These are phyloP conservation scores for Croton setiger DNA, from an alignment of 441 rosid genomes.

Conservation along the genomic window DNA sequence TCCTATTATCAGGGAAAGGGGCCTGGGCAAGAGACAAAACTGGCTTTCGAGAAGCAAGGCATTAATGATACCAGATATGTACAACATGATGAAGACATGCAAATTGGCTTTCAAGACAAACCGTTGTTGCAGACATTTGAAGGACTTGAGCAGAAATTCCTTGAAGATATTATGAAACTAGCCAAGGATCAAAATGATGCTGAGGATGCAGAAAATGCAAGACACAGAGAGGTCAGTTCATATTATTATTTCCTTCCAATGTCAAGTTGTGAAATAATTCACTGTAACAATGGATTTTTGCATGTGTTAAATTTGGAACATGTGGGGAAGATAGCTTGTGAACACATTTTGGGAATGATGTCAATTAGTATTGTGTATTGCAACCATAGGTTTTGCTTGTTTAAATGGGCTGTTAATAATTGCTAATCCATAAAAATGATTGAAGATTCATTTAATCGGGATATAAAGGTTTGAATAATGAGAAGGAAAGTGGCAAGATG, in stretches of 20 bases:
- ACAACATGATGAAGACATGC: slow-evolving; percentile 36
- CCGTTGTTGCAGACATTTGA: slow-evolving; percentile 21
- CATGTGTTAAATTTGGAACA: background rate
- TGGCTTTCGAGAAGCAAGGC: slow-evolving; percentile 47
- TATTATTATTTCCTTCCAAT: background rate
- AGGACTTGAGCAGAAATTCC: slow-evolving; percentile 28
- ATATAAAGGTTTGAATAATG: background rate
- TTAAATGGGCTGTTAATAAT: background rate
- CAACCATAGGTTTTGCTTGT: background rate
- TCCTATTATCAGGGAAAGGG: slow-evolving; percentile 55
- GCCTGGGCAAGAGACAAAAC: slow-evolving; percentile 39
- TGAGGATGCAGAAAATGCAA: slow-evolving; percentile 31
- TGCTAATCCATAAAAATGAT: background rate
- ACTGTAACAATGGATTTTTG: background rate
- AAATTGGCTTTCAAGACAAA: slow-evolving; percentile 23
- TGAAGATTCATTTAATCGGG: background rate
- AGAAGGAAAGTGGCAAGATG: background rate
- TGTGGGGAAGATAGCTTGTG: background rate
- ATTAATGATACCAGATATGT: slow-evolving; percentile 48
- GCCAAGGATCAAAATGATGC: slow-evolving; percentile 30
- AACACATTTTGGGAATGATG: background rate
- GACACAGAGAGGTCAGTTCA: slow-evolving; percentile 33
- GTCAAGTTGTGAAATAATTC: too few relatives aligned
- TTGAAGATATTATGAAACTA: slow-evolving; percentile 25
- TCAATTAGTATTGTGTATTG: background rate